Evolutionary conservation across 345 rosid species (phyloP), one percentile per base, ranked within the genome.

Genomic region (Carallia brachiata): DNA sequence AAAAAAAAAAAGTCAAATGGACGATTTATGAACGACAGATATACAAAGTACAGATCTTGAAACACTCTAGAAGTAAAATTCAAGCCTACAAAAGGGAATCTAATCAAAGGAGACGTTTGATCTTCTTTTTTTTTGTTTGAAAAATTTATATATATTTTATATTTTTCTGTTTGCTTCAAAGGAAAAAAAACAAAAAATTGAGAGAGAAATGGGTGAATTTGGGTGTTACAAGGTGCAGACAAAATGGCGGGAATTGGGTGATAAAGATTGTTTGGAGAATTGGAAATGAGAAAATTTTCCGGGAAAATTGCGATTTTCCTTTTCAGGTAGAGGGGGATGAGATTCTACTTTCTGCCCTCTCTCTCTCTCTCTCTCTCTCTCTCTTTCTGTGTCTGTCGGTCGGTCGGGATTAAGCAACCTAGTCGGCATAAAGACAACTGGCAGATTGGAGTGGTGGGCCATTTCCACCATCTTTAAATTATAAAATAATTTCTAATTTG

Each of bases 231-330:
- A 6, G 71, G 69, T 8, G 70, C 31, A 63, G 65, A 72, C 56
- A 53, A 73, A 79, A 28, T 54, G 65, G 79, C 72, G 71, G 71
- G 32, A 77, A 66, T 27, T 2, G 73, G 57, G 28, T 39, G 77
- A 72, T 17, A 7, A 36, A 61, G 67, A 64, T 47, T 70, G 62
- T 55, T 28, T 36, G 63, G 34, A 53, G 68, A 44, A 17, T 28
- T 36, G 63, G 34, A 53, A 65, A 44, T 17, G 40, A 67, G 23
- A 62, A 63, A 53, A 67, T 57, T 10, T 52, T 79, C 54, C 48
- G 52, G 73, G 48, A 70, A 31, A 54, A 17, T 64, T 40, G 70
- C 31, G 52, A 73, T 55, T 54, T 27, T 36, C 9, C 66, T 50
- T 54, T 4, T 58, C 17, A 10, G 32, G 40, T 16, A 23, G 23